Percentiles rank a stretch among this genome's conserved stretches.
Conservation (phyloP, 352 stramenopile genomes). For the Phytopythium kandeliae region DNA sequence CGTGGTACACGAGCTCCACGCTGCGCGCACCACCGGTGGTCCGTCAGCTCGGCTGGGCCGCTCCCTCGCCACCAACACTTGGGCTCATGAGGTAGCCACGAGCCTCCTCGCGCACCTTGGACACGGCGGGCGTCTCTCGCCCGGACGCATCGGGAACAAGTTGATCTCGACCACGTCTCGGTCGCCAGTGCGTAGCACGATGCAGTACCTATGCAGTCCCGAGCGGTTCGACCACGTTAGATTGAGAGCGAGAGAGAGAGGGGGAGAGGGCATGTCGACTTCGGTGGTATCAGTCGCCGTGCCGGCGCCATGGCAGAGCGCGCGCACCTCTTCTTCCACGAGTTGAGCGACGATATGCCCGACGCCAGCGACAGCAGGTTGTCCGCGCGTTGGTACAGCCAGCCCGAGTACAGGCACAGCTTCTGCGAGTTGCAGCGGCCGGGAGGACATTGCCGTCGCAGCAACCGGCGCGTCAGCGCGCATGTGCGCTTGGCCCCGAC, state of each 20-base stretch:
- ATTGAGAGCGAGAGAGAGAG: no score
- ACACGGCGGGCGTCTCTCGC: conserved; percentile 61
- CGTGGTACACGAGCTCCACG: conserved; percentile 57
- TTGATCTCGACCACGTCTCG: conserved; percentile 69
- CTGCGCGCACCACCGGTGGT: conserved; percentile 13
- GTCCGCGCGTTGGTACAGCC: conserved; percentile 76
- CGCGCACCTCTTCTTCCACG: conserved; percentile 72
- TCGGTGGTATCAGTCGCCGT: no score
- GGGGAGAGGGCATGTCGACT: no score
- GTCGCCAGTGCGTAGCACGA: conserved; percentile 58
- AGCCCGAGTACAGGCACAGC: conserved; percentile 76
- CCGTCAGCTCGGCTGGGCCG: no score
- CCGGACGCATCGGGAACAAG: conserved; percentile 71
- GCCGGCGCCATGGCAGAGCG: background rate
- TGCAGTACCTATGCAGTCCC: conserved; percentile 55
- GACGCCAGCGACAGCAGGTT: conserved; percentile 77
- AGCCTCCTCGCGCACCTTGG: no score
- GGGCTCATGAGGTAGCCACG: no score
- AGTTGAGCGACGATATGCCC: conserved; percentile 63
- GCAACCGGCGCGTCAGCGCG: no score
- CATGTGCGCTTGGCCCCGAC: no score
- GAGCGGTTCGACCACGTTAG: no score
- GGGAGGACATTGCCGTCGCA: no score
- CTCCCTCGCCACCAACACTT: no score
- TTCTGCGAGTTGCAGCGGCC: conserved; percentile 42